These are phyloP conservation scores for Fusarium xylarioides DNA, from an alignment of 2,329 filamentous ascomycete genomes.

Conservation along the genomic window DNA sequence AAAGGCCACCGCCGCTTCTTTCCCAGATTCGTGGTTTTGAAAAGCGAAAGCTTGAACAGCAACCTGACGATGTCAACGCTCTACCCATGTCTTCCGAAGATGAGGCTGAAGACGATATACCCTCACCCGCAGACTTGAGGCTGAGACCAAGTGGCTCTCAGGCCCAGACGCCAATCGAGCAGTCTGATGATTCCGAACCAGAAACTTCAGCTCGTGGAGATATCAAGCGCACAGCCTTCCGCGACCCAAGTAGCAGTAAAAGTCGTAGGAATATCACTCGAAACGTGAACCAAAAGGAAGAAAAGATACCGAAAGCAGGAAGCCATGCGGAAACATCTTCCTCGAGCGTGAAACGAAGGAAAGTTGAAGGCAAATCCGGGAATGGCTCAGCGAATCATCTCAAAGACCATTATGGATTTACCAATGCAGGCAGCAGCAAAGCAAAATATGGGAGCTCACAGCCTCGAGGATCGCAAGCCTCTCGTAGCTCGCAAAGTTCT, in stretches of 20 bases:
- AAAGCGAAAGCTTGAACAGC: slow-evolving; percentile 16
- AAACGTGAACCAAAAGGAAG: not conserved
- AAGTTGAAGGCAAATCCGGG: not conserved
- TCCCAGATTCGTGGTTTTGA: not conserved
- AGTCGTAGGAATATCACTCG: not conserved
- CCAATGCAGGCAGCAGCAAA: slow-evolving; percentile 26
- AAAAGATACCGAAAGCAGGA: not conserved
- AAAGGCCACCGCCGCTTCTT: slow-evolving; percentile 31
- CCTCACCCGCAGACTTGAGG: not conserved
- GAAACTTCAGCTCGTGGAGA: slow-evolving; percentile 39
- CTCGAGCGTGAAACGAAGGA: slow-evolving; percentile 31
- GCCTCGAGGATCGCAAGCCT: slow-evolving; percentile 28
- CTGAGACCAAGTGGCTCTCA: not conserved
- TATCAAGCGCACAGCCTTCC: slow-evolving; percentile 50
- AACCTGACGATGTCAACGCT: slow-evolving; percentile 32
- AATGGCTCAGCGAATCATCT: slow-evolving; percentile 38
- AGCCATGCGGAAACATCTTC: not conserved
- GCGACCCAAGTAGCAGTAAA: not conserved
- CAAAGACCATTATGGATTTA: slow-evolving; percentile 37
- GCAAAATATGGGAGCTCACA: slow-evolving; percentile 42
- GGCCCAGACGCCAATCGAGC: not conserved
- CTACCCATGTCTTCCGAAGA: slow-evolving; percentile 45
- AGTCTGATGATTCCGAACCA: slow-evolving; percentile 41
- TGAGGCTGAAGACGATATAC: slow-evolving; percentile 32
- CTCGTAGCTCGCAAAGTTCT: slow-evolving; percentile 37